Conservation (phyloP, 2,329 filamentous ascomycete genomes). For the Clathrospora elynae region DNA sequence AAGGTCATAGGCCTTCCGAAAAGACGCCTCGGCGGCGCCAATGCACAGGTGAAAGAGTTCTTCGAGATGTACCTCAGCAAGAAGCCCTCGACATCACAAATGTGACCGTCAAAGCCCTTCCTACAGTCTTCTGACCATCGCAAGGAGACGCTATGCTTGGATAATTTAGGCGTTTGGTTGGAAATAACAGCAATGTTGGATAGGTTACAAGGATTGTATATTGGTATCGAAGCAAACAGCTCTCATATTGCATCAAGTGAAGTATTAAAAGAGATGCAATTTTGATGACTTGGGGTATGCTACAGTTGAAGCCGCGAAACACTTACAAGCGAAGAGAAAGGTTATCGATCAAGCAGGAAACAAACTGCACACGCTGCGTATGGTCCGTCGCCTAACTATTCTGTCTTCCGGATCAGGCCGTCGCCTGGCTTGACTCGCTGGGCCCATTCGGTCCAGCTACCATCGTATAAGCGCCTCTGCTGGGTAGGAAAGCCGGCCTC, state of each 20-base stretch:
- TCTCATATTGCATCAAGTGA: too few species aligned
- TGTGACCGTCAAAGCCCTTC: too few species aligned
- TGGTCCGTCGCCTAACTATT: constrained; percentile 8
- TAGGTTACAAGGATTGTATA: background rate
- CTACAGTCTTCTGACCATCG: too few species aligned
- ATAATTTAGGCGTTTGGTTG: too few species aligned
- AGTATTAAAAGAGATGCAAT: too few species aligned
- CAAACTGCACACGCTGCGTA: too few species aligned
- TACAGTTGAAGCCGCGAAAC: too few species aligned
- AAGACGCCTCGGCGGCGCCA: constrained; percentile 29
- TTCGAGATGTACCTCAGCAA: constrained; percentile 25
- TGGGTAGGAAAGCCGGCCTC: constrained; percentile 76
- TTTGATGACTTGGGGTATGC: too few species aligned
- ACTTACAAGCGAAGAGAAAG: constrained; percentile 7
- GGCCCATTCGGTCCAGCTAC: constrained; percentile 93
- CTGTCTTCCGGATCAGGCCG: constrained; percentile 63
- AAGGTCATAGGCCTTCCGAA: constrained; percentile 45
- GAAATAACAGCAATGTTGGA: background rate
- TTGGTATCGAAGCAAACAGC: background rate
- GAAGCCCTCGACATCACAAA: too few species aligned
- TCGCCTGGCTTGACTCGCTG: constrained; percentile 67
- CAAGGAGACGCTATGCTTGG: too few species aligned
- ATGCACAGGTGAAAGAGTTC: constrained; percentile 44
- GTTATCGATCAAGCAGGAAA: too few species aligned
- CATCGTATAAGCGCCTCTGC: constrained; percentile 83